Evolutionary conservation across 139 green algal genomes (phyloP).

Genomic region (Chlorella sorokiniana): DNA sequence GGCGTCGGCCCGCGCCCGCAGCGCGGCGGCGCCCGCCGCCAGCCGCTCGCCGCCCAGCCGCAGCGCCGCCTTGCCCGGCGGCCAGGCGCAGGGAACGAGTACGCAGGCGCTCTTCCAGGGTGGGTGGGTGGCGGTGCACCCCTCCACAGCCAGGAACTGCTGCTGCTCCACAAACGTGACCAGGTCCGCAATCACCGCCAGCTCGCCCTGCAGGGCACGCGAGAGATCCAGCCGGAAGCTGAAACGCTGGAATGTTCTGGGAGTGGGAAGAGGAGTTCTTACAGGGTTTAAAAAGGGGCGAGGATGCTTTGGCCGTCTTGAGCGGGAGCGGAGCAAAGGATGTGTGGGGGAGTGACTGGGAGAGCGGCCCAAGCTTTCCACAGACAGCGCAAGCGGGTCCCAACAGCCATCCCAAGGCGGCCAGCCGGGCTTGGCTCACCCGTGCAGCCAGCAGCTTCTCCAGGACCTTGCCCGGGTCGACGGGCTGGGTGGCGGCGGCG

Average conservation of each 20-base stretch:
- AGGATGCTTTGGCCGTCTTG: too few relatives aligned
- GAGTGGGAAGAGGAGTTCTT: neutral
- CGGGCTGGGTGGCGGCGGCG: neutral
- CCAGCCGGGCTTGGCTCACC: neutral
- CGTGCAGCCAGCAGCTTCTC: constrained; percentile 33
- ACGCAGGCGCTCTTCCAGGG: neutral
- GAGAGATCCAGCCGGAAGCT: neutral
- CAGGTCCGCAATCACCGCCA: constrained; percentile 47
- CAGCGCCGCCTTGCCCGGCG: neutral
- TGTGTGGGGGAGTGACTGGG: neutral
- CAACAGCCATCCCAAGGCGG: neutral
- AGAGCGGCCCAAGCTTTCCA: too few relatives aligned
- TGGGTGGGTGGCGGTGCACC: constrained; percentile 16
- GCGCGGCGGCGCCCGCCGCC: neutral
- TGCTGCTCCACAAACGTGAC: constrained; percentile 41
- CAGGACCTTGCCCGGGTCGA: constrained; percentile 31
- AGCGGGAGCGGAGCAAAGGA: too few relatives aligned
- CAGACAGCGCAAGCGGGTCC: too few relatives aligned
- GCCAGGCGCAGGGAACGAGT: constrained; percentile 8
- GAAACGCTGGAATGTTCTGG: neutral
- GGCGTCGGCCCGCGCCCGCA: too few relatives aligned
- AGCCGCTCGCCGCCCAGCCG: neutral
- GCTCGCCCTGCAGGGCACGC: constrained; percentile 16
- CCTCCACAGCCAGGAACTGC: constrained; percentile 40
- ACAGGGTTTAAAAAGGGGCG: too few relatives aligned